Evolutionary conservation across 805 yeast genomes (phyloP), one percentile per base, ranked within the genome.

Genomic region (Saccharomycodes ludwigii): DNA sequence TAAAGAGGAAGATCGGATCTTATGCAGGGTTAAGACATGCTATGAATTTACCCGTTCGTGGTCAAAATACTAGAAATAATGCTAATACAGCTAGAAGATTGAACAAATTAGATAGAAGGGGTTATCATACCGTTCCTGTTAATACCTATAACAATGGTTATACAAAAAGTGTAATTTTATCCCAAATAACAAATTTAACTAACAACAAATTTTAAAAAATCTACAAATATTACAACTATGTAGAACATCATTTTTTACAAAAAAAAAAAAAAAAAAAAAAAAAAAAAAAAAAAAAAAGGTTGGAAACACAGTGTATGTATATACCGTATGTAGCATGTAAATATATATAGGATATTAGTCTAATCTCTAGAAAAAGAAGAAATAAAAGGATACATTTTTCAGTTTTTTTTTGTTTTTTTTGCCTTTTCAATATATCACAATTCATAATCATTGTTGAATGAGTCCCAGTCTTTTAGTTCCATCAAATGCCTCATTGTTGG

Each of bases 401-500:
- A 7, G 10, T 24, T 18, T 19, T 17, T 24, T 11, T 28, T 17
- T 29, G 25, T 25, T 17, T 31, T 22, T 24, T 21, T n/a, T 29
- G 20, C 19, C n/a, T 15, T 18, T 18, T 18, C 17, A 18, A 13
- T n/a, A 22, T 9, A 27, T 23, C 32, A 56, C 21, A 53, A 13
- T 12, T 39, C 36, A 42, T 67, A 66, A 42, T 71, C 77, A 2
- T 55, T 57, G 7, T 43, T 43, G 40, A 69, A 71, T 1, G 65
- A 42, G 14, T 48, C 43, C 68, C 73, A 64, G 28, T 59, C 53
- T 25, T 59, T 52, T 23, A 77, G 47, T 34, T 81, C 84, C 37
- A 76, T 71, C 36, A 88, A 61, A 54, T 88, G 96, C 34, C 98
- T 66, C 79, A 91, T 74, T 1, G 99, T 91, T 0, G 98, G 99